These are phyloP conservation scores for Pseudogymnoascus sp. DNA, from an alignment of 2,329 filamentous ascomycete species.

Conservation along the genomic window DNA sequence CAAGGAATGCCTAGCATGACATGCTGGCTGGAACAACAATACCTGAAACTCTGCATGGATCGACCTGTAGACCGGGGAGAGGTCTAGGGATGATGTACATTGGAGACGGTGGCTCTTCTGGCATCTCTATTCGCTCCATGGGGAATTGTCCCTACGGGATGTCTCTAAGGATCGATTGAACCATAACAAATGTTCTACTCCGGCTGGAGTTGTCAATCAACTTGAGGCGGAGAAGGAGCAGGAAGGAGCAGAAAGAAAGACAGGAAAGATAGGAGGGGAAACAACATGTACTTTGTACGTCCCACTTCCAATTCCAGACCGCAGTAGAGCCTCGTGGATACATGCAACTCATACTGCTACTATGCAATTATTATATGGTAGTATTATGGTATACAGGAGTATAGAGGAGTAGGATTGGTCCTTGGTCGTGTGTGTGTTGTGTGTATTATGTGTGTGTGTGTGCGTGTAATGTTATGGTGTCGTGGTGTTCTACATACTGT, in stretches of 20 bases:
- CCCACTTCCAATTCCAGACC: background rate
- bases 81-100: constrained; percentile 19
- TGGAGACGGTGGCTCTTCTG: constrained; percentile 15
- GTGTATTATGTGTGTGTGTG: background rate
- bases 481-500: background rate
- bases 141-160: background rate
- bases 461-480: background rate
- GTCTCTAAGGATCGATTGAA: background rate
- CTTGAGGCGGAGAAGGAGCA: background rate
- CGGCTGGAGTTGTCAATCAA: background rate
- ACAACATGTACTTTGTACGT: background rate
- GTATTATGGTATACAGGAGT: background rate
- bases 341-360: background rate
- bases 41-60: constrained; percentile 10
- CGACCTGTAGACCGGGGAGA: constrained; percentile 21
- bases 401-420: background rate
- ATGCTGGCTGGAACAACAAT: constrained; percentile 7
- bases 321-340: constrained; percentile 4
- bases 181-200: background rate
- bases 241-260: background rate
- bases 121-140: background rate
- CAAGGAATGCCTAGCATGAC: constrained; percentile 8
- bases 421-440: background rate
- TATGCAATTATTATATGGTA: background rate
- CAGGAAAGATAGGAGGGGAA: background rate